phyloP scores from a whole-genome alignment of 805 yeast genomes.

The Priceomyces haplophilus region DNA sequence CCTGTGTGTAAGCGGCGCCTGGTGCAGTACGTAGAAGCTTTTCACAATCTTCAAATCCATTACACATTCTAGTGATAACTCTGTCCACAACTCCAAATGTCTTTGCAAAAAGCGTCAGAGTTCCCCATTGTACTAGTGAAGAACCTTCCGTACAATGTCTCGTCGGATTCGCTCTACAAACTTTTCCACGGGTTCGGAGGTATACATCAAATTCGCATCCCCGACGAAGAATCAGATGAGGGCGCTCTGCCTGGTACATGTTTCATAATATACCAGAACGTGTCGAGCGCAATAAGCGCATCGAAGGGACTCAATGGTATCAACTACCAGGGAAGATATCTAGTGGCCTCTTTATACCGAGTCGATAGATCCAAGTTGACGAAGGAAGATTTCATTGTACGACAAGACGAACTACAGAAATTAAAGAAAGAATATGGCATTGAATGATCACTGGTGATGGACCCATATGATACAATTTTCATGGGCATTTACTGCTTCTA shows the following conservation, averaged over 20 bases:
- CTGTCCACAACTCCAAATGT: slow-evolving; percentile 1
- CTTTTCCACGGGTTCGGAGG: slow-evolving; percentile 56
- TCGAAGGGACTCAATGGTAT: slow-evolving; percentile 57
- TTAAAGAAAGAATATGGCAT: slow-evolving; percentile 13
- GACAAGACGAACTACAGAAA: slow-evolving; percentile 27
- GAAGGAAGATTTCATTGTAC: slow-evolving; percentile 22
- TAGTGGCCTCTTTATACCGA: slow-evolving; percentile 48
- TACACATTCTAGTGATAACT: too few relatives aligned
- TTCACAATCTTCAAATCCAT: too few relatives aligned
- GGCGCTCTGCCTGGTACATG: slow-evolving; percentile 53
- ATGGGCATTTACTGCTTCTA: not conserved
- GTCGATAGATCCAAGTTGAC: slow-evolving; percentile 38
- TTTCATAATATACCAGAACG: slow-evolving; percentile 49
- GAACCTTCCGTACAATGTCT: slow-evolving; percentile 53
- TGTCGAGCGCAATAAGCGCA: slow-evolving; percentile 48
- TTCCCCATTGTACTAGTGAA: slow-evolving; percentile 51
- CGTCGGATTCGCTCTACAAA: slow-evolving; percentile 46
- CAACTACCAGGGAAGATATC: slow-evolving; percentile 55
- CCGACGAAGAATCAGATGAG: slow-evolving; percentile 26
- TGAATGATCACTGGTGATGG: not conserved
- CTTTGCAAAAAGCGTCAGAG: slow-evolving; percentile 12
- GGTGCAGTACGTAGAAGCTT: too few relatives aligned
- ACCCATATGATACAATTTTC: not conserved
- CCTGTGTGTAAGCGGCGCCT: too few relatives aligned
- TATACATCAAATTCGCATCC: slow-evolving; percentile 50